Base-by-base conservation (phyloP, 2,329 filamentous ascomycete genomes). In the Didymellaceae sp. region DNA sequence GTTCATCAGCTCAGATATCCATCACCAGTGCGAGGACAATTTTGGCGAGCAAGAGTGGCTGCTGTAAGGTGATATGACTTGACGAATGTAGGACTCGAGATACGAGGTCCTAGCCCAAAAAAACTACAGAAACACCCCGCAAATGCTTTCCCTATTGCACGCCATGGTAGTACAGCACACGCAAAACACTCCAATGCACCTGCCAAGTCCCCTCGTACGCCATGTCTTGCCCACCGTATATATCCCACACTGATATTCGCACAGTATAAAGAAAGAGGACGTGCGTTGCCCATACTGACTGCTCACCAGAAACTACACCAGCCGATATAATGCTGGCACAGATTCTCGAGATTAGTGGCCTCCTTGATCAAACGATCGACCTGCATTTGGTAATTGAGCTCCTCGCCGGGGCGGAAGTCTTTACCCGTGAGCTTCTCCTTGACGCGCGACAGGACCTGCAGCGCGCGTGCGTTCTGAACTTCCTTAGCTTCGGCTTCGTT, bases 301-400 rank as follows among this genome's bases (percentile, higher is more conserved):
- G 28, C 25, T 46, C 63, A 97, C 93, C 93, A 97, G 82, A 97
- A 97, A 75, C 90, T 95, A 77, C 93, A 97, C 93, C 93, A 97
- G 58, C 94, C 94, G 65, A 97, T 96, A 73, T 97, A 99, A 78
- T 97, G 94, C 80, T 97, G 94, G 72, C 94, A 99, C 55, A 99
- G 79, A 73, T 97, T 97, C 82, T 97, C 94, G 64, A 97, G 80
- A 69, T 94, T 97, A 6, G 94, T 99, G 17, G 94, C 94, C 78
- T 99, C 93, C 55, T 89, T 87, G 63, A 99, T 89, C 65, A 99
- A 78, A 74, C 95, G 93, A 74, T 96, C 93, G 5, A 99, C 95
- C 76, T 99, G 94, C 55, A 86, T 85, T 47, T 90, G 86, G 17
- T 96, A 86, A 50, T 86, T 87, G 57, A 99, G 81, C 75, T 97